phyloP scores from a whole-genome alignment of 2,329 filamentous ascomycete genomes.

The Scedosporium dehoogii region DNA sequence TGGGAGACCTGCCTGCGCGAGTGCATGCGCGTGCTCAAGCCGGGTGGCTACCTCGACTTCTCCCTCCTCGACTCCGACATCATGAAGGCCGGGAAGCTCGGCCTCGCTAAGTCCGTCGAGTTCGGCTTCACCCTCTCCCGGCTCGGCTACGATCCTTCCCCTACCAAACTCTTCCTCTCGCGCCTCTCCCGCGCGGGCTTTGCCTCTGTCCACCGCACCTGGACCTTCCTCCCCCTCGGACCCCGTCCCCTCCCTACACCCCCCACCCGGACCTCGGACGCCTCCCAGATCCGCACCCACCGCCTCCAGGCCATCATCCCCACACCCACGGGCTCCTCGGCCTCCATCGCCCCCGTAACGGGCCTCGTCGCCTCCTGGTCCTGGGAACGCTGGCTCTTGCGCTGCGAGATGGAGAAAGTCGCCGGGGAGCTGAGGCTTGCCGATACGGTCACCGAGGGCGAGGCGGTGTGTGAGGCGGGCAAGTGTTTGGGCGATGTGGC shows the following conservation, averaged over 20 bases:
- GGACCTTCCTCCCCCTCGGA: constrained; percentile 83
- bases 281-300: constrained; percentile 30
- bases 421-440: constrained; percentile 54
- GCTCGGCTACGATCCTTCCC: constrained; percentile 77
- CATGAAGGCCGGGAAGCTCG: constrained; percentile 70
- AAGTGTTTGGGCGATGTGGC: constrained; percentile 51
- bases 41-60: constrained; percentile 88
- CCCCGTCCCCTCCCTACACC: constrained; percentile 13
- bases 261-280: constrained; percentile 16
- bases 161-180: constrained; percentile 70
- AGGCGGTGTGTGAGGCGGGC: constrained; percentile 44
- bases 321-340: constrained; percentile 48
- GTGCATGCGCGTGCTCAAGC: constrained; percentile 85
- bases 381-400: constrained; percentile 95
- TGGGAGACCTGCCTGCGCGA: constrained; percentile 79
- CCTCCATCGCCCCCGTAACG: constrained; percentile 62
- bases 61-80: constrained; percentile 83
- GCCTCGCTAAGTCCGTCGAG: constrained; percentile 76
- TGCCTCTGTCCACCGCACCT: constrained; percentile 68
- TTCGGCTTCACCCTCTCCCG: constrained; percentile 86
- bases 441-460: constrained; percentile 40
- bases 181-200: constrained; percentile 71
- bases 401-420: constrained; percentile 71
- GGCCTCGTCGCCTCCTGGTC: constrained; percentile 79
- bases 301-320: constrained; percentile 50